These are phyloP conservation scores for Gossypium thurberi DNA, from an alignment of 345 rosid genomes.

Conservation along the genomic window DNA sequence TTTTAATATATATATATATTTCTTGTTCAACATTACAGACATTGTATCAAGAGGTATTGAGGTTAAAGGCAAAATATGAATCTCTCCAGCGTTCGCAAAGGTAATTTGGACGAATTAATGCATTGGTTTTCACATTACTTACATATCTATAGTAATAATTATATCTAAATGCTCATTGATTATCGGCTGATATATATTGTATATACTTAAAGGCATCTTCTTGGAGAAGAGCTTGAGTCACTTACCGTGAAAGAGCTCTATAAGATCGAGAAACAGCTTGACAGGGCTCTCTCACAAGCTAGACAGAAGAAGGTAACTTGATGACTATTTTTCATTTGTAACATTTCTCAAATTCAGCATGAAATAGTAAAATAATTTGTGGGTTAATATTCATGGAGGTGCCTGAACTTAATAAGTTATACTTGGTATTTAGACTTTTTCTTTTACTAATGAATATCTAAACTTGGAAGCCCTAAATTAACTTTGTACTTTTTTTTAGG, in stretches of 20 bases:
- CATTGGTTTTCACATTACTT: neutral
- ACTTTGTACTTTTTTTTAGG: too few relatives aligned
- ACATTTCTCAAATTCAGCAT: too few relatives aligned
- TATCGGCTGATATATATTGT: neutral
- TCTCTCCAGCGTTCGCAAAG: constrained; percentile 28
- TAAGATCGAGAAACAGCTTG: constrained; percentile 39
- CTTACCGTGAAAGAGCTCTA: constrained; percentile 31
- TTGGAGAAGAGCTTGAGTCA: constrained; percentile 34
- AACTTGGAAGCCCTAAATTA: too few relatives aligned
- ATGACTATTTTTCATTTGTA: too few relatives aligned
- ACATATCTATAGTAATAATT: neutral
- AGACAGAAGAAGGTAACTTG: constrained; percentile 32
- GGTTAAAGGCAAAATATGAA: constrained; percentile 32
- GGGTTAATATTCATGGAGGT: too few relatives aligned
- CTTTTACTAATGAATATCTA: too few relatives aligned
- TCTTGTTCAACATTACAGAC: constrained; percentile 14
- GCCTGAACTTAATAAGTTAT: too few relatives aligned
- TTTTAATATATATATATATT: neutral
- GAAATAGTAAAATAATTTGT: too few relatives aligned
- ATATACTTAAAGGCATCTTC: constrained; percentile 21
- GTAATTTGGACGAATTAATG: constrained; percentile 10
- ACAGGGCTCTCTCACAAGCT: constrained; percentile 27
- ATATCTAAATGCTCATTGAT: neutral
- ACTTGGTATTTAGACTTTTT: too few relatives aligned
- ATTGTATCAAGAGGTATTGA: constrained; percentile 20